A percentile compares a stretch with the other conserved stretches of the same genome.
These are phyloP conservation scores for Trichopus zeylanicus DNA, from an alignment of 116 monocot genomes.

Conservation along the genomic window DNA sequence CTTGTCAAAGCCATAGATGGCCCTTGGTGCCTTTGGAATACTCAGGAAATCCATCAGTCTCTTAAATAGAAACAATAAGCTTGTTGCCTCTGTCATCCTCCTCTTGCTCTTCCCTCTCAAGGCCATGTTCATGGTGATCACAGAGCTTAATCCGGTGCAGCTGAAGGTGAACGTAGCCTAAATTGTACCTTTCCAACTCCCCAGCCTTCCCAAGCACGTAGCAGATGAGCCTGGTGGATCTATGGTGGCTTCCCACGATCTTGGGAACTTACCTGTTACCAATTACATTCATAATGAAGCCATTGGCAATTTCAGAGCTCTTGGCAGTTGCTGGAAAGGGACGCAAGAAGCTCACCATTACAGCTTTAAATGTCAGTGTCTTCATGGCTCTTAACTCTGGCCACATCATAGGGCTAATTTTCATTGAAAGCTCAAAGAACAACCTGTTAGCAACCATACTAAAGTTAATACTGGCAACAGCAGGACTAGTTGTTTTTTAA, in stretches of 20 bases:
- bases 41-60: not conserved
- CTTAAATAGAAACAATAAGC: not conserved
- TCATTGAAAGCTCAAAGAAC: not conserved
- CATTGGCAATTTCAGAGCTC: not conserved
- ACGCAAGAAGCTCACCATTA: not conserved
- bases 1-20: not conserved
- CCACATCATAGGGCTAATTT: not conserved
- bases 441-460: not conserved
- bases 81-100: not conserved
- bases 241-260: not conserved
- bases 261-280: not conserved
- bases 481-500: not conserved
- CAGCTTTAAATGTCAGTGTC: not conserved
- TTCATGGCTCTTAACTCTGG: not conserved
- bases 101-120: slow-evolving; percentile 1
- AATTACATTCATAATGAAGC: not conserved
- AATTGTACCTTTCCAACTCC: not conserved
- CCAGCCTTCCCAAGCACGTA: not conserved
- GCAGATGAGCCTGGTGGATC: not conserved
- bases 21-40: not conserved
- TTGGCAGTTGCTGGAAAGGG: not conserved
- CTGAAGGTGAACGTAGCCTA: not conserved
- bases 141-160: not conserved
- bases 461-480: not conserved
- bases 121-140: not conserved